phyloP scores from a whole-genome alignment of 495 filamentous ascomycete species.

The Xylaria flabelliformis region DNA sequence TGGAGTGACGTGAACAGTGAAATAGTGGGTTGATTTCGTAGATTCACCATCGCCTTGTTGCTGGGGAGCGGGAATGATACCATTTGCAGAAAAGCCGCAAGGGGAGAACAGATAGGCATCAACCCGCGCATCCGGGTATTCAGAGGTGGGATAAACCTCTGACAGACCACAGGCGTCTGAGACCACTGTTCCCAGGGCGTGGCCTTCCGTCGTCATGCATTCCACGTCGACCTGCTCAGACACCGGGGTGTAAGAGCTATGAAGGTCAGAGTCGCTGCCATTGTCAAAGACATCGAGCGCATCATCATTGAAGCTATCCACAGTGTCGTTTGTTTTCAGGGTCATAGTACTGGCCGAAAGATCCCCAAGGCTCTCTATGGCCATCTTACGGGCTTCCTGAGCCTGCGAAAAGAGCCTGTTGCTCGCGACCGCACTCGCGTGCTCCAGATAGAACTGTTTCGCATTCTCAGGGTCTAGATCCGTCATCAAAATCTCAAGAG shows the following conservation, averaged over 20 bases:
- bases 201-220: conserved; percentile 88
- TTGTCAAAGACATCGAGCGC: conserved; percentile 82
- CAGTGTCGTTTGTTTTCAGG: conserved; percentile 40
- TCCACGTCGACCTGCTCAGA: conserved; percentile 67
- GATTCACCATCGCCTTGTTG: conserved; percentile 52
- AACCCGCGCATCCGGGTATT: conserved; percentile 91
- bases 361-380: conserved; percentile 58
- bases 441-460: conserved; percentile 93
- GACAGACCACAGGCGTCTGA: conserved; percentile 90
- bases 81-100: conserved; percentile 98
- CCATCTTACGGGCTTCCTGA: conserved; percentile 60
- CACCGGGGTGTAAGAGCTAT: conserved; percentile 62
- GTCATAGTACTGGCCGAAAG: conserved; percentile 51
- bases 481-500: conserved; percentile 97
- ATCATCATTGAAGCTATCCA: conserved; percentile 50
- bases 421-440: conserved; percentile 89
- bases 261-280: conserved; percentile 66
- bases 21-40: conserved; percentile 80
- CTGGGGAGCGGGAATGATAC: conserved; percentile 82
- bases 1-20: conserved; percentile 98
- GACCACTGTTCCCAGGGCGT: conserved; percentile 90
- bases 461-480: conserved; percentile 92
- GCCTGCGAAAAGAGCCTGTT: conserved; percentile 70
- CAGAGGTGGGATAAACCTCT: conserved; percentile 83
- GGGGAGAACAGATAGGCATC: conserved; percentile 97